Evolutionary conservation across 495 filamentous ascomycete species (phyloP).

Genomic region (Friedmanniomyces endolithicus): DNA sequence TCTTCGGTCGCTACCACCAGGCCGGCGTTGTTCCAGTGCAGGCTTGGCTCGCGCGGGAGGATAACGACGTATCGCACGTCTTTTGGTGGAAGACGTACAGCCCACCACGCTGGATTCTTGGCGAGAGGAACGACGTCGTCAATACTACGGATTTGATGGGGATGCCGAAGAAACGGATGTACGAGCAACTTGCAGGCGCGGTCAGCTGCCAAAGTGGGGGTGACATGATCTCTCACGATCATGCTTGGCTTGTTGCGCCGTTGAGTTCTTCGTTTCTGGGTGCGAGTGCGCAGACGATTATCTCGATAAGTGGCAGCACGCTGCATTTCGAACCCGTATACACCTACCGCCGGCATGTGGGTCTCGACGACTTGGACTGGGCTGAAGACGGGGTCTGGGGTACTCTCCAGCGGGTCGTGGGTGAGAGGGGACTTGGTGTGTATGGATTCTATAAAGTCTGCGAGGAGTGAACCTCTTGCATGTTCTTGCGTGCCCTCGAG

Average conservation of each 20-base stretch:
- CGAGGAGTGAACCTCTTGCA: neutral
- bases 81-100: conserved; percentile 98
- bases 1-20: conserved; percentile 93
- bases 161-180: conserved; percentile 47
- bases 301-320: conserved; percentile 25
- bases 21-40: conserved; percentile 82
- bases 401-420: conserved; percentile 64
- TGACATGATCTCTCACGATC: neutral
- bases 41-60: conserved; percentile 31
- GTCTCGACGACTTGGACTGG: conserved; percentile 88
- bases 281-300: conserved; percentile 26
- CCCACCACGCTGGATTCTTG: conserved; percentile 83
- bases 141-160: conserved; percentile 77
- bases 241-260: conserved; percentile 29
- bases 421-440: conserved; percentile 63
- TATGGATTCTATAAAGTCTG: conserved; percentile 49
- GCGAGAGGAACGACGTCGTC: conserved; percentile 52
- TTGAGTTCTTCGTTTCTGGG: conserved; percentile 60
- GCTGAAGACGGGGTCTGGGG: conserved; percentile 65
- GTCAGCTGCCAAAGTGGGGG: conserved; percentile 41
- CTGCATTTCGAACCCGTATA: conserved; percentile 55
- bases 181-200: conserved; percentile 44
- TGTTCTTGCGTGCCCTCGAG: too few relatives aligned
- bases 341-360: conserved; percentile 62
- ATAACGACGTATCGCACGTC: conserved; percentile 46